These are phyloP conservation scores for Diplotaxis tenuifolia DNA, from an alignment of 345 rosid genomes.

Conservation along the genomic window DNA sequence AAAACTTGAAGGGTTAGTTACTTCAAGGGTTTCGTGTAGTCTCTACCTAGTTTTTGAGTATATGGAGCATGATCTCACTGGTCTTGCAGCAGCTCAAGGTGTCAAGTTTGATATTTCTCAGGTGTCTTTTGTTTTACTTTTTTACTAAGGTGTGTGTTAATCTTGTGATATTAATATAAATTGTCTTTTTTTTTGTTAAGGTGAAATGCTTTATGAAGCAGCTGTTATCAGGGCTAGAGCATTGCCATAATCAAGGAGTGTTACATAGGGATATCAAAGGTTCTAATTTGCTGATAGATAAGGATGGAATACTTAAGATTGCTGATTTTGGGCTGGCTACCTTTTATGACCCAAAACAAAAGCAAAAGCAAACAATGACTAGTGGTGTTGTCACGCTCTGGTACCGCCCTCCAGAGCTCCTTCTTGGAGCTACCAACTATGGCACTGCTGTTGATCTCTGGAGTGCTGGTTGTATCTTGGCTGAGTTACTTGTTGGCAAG, in stretches of 20 bases:
- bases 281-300: constrained; percentile 48
- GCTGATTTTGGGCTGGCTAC: constrained; percentile 93
- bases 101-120: constrained; percentile 85
- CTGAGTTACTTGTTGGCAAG: constrained; percentile 81
- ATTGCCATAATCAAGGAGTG: not conserved
- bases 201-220: not conserved
- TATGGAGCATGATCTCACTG: constrained; percentile 96
- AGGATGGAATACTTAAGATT: constrained; percentile 76
- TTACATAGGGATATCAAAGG: not conserved
- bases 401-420: constrained; percentile 95
- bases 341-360: constrained; percentile 56
- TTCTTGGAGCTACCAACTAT: constrained; percentile 81
- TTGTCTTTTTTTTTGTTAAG: not conserved
- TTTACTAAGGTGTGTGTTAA: too few relatives aligned
- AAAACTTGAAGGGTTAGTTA: too few relatives aligned
- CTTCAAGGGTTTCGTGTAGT: too few relatives aligned
- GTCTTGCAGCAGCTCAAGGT: constrained; percentile 65
- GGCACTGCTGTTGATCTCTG: constrained; percentile 77
- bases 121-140: too few relatives aligned
- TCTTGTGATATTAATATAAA: not conserved
- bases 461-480: constrained; percentile 96
- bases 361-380: constrained; percentile 64
- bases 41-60: constrained; percentile 83
- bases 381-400: constrained; percentile 94
- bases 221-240: not conserved